These are phyloP conservation scores for Arachis hypogaea DNA, from an alignment of 306 rosid genomes.

Conservation along the genomic window DNA sequence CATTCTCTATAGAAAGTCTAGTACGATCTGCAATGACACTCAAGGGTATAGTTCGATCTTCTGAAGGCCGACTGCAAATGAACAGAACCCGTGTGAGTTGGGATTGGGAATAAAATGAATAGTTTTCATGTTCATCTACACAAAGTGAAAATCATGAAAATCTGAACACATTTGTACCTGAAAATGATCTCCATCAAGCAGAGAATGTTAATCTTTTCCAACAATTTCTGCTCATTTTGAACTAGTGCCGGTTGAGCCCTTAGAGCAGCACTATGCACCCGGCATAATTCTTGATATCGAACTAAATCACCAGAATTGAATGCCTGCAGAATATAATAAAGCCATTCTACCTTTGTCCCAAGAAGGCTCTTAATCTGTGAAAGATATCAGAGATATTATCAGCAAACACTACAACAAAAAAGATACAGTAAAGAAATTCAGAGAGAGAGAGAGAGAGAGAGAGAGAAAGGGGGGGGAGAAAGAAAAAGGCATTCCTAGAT, in stretches of 20 bases:
- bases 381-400: conserved; percentile 25
- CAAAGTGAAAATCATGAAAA: conserved; percentile 11
- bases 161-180: conserved; percentile 57
- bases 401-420: conserved; percentile 13
- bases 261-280: conserved; percentile 84
- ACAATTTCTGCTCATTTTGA: conserved; percentile 82
- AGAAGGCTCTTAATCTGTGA: conserved; percentile 81
- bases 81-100: conserved; percentile 21
- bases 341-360: conserved; percentile 99
- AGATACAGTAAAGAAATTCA: not conserved
- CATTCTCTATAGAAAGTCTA: conserved; percentile 92
- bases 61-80: conserved; percentile 90
- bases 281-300: conserved; percentile 92
- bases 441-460: too few relatives aligned
- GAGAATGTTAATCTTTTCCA: conserved; percentile 95
- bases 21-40: conserved; percentile 90
- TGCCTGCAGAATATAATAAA: conserved; percentile 93
- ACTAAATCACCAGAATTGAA: conserved; percentile 93
- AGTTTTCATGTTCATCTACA: not conserved
- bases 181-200: conserved; percentile 99
- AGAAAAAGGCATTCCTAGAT: not conserved
- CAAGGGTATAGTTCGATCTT: conserved; percentile 94
- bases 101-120: conserved; percentile 5
- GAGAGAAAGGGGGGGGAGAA: too few relatives aligned
- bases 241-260: conserved; percentile 95